Evolutionary conservation across 257 asterid genomes (phyloP).

Genomic region (Forsythia viridissima): DNA sequence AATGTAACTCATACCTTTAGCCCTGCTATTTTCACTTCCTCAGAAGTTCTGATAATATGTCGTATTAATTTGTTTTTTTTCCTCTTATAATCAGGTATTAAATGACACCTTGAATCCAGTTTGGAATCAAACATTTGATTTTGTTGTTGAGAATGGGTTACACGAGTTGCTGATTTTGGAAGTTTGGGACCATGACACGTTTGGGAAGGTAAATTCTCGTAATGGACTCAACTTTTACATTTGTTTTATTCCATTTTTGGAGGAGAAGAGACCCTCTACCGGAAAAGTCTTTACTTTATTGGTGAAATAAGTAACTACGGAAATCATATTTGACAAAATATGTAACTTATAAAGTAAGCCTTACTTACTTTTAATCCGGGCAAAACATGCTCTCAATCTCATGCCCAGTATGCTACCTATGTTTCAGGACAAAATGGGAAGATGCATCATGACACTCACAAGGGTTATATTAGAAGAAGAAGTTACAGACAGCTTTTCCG

Average conservation of each 20-base stretch:
- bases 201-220: constrained; percentile 65
- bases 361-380: background rate
- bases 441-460: constrained; percentile 85
- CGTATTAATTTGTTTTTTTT: background rate
- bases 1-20: background rate
- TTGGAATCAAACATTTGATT: constrained; percentile 96
- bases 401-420: background rate
- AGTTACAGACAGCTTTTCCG: constrained; percentile 45
- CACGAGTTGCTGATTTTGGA: constrained; percentile 82
- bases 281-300: background rate
- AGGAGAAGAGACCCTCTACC: background rate
- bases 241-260: background rate
- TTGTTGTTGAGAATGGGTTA: constrained; percentile 91
- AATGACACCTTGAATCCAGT: constrained; percentile 85
- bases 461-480: constrained; percentile 78
- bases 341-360: background rate
- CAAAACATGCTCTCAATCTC: background rate
- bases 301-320: background rate
- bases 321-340: no score
- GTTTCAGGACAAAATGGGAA: constrained; percentile 81
- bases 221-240: background rate
- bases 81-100: constrained; percentile 51
- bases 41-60: background rate
- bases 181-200: constrained; percentile 89
- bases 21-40: background rate